Evolutionary conservation across 192 early-diverging fungal species (phyloP), one percentile per base, ranked within the genome.

Genomic region (Spinellus fusiger): DNA sequence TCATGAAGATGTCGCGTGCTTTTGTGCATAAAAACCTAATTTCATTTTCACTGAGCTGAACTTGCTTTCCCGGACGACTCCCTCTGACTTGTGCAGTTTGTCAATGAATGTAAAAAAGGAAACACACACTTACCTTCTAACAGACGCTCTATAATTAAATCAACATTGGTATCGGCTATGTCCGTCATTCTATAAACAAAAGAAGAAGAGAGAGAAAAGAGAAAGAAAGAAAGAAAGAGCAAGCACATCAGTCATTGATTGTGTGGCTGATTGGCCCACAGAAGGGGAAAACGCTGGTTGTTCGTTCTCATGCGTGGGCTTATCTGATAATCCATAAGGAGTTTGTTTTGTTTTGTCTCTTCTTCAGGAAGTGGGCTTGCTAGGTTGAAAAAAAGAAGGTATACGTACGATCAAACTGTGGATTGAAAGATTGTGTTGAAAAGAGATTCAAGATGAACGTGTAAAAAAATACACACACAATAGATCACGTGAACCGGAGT

Each of bases 61-160:
- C 95, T 75, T 98, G 94, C 70, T 94, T 93, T 22, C 95, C 95
- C 31, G 95, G 95, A 66, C 93, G 81, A 65, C 87, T 87, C 62
- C 95, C 95, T 62, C 95, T 81, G 50, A 98, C 95, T 98, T 51
- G 35, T 9, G 13, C 13, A 37, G 35, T 9, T 9, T 37, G 35
- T 9, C 13, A 37, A 37, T 37, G 35, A 13, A 37, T 37, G 35
- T 37, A 13, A 9, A 37, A 37, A 13, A 6, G 13, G 35, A 44
- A 44, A 7, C 20, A 23, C 37, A 34, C 8, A 44, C 26, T 28
- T 66, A 66, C 64, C 64, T 52, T 66, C 64, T 56, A 66, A 46
- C n/a, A 66, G 64, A 37, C 64, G 56, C 38, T 50, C 28, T 59
- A 66, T 66, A 37, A 66, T 66, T 6, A 56, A 66, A 35, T 66